Percentiles rank a stretch among this genome's conserved stretches.
phyloP scores from a whole-genome alignment of 371 early-diverging fungal genomes.

The Syncephalastrum racemosum region DNA sequence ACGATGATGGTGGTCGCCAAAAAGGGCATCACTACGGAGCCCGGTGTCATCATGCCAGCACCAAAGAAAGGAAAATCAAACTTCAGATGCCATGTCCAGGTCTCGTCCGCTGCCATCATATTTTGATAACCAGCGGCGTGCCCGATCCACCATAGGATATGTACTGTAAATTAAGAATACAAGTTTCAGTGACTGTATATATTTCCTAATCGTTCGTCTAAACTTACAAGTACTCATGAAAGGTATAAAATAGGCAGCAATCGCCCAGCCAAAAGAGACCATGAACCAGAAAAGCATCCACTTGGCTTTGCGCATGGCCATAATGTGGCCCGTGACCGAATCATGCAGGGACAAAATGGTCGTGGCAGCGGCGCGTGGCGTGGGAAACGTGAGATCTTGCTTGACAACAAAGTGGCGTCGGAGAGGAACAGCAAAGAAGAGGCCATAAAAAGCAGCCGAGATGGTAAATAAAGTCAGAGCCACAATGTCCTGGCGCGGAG shows the following conservation, averaged over 20 bases:
- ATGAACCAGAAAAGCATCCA: conserved; percentile 54
- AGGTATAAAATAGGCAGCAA: conserved; percentile 57
- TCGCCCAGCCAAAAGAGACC: conserved; percentile 39
- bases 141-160: conserved; percentile 63
- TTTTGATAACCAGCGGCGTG: conserved; percentile 37
- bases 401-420: conserved; percentile 70
- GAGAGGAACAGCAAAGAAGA: conserved; percentile 75
- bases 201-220: background rate
- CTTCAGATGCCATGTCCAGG: conserved; percentile 59
- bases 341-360: conserved; percentile 66
- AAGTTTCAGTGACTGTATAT: background rate
- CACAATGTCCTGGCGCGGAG: conserved; percentile 48
- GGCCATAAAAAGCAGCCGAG: conserved; percentile 64
- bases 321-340: conserved; percentile 38
- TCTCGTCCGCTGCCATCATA: conserved; percentile 48
- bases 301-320: conserved; percentile 39
- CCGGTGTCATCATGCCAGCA: conserved; percentile 66
- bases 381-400: conserved; percentile 67
- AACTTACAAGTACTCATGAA: conserved; percentile 44
- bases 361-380: conserved; percentile 69
- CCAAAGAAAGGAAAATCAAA: conserved; percentile 66
- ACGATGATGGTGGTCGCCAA: conserved; percentile 54
- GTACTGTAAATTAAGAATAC: conserved; percentile 20
- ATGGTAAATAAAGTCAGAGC: conserved; percentile 53
- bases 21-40: conserved; percentile 56